Conservation (phyloP, 768 basidiomycete species). For the Lanmaoa pseudosensibilis region DNA sequence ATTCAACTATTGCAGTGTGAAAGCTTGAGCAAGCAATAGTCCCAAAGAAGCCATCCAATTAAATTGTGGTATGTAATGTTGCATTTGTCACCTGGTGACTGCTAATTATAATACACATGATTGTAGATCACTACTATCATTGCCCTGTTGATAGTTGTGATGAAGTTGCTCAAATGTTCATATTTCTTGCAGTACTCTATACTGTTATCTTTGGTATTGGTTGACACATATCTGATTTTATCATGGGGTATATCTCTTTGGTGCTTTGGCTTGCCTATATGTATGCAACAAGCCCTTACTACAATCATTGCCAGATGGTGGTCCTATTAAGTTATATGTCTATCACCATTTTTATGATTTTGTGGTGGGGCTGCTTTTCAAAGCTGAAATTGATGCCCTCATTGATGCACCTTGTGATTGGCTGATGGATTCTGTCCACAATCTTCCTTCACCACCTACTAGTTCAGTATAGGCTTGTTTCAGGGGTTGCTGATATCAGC, state of each 20-base stretch:
- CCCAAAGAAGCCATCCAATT: not conserved
- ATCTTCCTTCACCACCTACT: not conserved
- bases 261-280: not conserved
- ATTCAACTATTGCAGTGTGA: not conserved
- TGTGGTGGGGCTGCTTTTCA: not conserved
- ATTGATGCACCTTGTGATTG: not conserved
- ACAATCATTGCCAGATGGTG: not conserved
- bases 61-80: not conserved
- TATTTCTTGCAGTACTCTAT: not conserved
- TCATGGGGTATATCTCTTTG: not conserved
- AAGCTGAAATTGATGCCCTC: not conserved
- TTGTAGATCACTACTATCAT: constrained; percentile 1
- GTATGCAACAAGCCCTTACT: not conserved
- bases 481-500: too few species aligned
- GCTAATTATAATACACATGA: not conserved
- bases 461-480: too few species aligned
- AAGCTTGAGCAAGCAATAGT: not conserved
- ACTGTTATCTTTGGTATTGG: not conserved
- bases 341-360: constrained; percentile 10
- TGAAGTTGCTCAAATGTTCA: not conserved
- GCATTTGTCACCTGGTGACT: not conserved
- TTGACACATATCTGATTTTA: not conserved
- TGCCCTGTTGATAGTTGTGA: constrained; percentile 4
- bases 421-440: not conserved
- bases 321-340: constrained; percentile 5